A percentile compares a stretch with the other conserved stretches of the same genome.
Conservation (phyloP, 208 protist species). For the Wallacemonas sp. region DNA sequence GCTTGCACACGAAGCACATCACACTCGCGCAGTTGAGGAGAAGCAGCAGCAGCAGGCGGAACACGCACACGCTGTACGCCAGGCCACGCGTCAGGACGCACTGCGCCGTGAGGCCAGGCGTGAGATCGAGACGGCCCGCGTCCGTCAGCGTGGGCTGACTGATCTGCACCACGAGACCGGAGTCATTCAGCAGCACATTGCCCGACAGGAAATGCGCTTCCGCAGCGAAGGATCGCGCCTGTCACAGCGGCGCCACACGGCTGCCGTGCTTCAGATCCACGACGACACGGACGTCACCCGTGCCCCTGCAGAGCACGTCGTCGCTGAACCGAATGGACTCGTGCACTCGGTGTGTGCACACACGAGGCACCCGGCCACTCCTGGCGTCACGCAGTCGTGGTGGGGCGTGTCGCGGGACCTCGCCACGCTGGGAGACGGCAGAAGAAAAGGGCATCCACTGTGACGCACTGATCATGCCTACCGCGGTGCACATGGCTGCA, state of each 20-base stretch:
- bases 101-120: not conserved
- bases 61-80: not conserved
- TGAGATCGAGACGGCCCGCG: not conserved
- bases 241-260: not conserved
- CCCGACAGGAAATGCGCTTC: not conserved
- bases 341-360: constrained; percentile 10
- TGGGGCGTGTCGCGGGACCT: constrained; percentile 1
- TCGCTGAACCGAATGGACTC: not conserved
- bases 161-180: not conserved
- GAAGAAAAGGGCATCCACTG: no score
- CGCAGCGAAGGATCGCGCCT: not conserved
- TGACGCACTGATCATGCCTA: no score
- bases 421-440: no score
- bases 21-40: not conserved
- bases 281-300: no score
- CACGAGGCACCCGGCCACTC: no score
- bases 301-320: no score
- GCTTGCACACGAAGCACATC: not conserved
- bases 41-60: not conserved
- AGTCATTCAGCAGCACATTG: not conserved
- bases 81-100: not conserved
- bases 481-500: no score
- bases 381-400: no score
- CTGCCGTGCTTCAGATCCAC: not conserved
- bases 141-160: not conserved